phyloP scores from a whole-genome alignment of 257 asterid species.

The Capsicum pubescens region DNA sequence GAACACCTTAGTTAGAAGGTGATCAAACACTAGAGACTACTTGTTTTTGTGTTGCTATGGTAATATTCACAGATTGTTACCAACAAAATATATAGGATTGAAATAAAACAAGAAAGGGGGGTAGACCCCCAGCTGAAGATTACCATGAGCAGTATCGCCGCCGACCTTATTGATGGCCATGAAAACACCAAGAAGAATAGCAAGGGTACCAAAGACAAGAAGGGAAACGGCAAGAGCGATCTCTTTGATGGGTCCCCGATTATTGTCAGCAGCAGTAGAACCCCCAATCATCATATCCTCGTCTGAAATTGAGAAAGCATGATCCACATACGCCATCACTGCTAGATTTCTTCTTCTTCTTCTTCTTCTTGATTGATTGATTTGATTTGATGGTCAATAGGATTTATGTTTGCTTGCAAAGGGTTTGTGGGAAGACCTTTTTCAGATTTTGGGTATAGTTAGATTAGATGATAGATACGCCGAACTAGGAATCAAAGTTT shows the following conservation, averaged over 20 bases:
- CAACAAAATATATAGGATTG: too few relatives aligned
- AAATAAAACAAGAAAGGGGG: too few relatives aligned
- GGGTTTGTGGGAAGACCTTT: slow-evolving; percentile 18
- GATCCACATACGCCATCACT: slow-evolving; percentile 90
- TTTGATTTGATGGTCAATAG: too few relatives aligned
- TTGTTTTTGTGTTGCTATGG: too few relatives aligned
- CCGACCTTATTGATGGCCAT: slow-evolving; percentile 91
- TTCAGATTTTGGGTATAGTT: background rate
- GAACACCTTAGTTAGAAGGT: too few relatives aligned
- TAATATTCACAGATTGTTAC: too few relatives aligned
- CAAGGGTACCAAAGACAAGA: slow-evolving; percentile 82
- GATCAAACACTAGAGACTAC: too few relatives aligned
- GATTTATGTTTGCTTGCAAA: background rate
- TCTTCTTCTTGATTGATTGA: slow-evolving; percentile 12
- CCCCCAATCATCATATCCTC: slow-evolving; percentile 95
- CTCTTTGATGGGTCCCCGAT: slow-evolving; percentile 94
- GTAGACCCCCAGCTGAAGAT: too few relatives aligned
- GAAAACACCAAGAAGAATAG: slow-evolving; percentile 66
- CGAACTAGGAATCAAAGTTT: too few relatives aligned
- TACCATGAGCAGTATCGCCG: slow-evolving; percentile 80
- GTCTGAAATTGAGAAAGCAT: slow-evolving; percentile 95
- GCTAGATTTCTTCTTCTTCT: too few relatives aligned
- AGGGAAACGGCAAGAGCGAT: slow-evolving; percentile 91
- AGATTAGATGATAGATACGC: too few relatives aligned
- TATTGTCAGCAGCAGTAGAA: slow-evolving; percentile 56